These are phyloP conservation scores for Solanum chilense DNA, from an alignment of 257 asterid genomes.

Conservation along the genomic window DNA sequence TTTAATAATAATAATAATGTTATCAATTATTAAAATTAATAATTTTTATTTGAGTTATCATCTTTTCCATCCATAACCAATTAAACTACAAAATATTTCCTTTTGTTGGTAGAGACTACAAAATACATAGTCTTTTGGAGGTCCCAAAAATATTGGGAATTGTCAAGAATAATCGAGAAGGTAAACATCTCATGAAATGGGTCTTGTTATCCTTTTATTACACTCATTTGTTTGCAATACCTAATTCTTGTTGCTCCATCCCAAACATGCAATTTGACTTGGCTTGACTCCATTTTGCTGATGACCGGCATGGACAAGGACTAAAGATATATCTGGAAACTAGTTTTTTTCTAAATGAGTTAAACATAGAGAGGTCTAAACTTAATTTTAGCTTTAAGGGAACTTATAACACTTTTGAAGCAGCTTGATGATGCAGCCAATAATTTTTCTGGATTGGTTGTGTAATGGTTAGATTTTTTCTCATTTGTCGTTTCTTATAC, in stretches of 20 bases:
- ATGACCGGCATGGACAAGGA: slow-evolving; percentile 98
- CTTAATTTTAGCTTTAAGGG: slow-evolving; percentile 37
- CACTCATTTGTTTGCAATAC: no score
- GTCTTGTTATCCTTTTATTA: not conserved
- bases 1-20: not conserved
- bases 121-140: not conserved
- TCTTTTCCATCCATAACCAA: no score
- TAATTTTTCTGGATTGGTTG: not conserved
- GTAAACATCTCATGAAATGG: slow-evolving; percentile 17
- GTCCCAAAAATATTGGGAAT: slow-evolving; percentile 25
- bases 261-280: not conserved
- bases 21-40: not conserved
- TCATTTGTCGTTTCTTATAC: no score
- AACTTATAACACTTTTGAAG: no score
- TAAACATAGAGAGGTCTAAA: slow-evolving; percentile 79
- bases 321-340: slow-evolving; percentile 86
- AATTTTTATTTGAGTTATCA: not conserved
- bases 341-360: slow-evolving; percentile 80
- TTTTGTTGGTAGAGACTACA: not conserved
- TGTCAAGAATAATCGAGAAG: slow-evolving; percentile 64
- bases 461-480: no score
- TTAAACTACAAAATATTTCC: no score
- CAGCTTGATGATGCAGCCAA: no score
- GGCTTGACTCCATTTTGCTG: slow-evolving; percentile 23
- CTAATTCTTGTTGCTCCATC: not conserved